These are phyloP conservation scores for Coemansia sp. DNA, from an alignment of 192 early-diverging fungal genomes.

Conservation along the genomic window DNA sequence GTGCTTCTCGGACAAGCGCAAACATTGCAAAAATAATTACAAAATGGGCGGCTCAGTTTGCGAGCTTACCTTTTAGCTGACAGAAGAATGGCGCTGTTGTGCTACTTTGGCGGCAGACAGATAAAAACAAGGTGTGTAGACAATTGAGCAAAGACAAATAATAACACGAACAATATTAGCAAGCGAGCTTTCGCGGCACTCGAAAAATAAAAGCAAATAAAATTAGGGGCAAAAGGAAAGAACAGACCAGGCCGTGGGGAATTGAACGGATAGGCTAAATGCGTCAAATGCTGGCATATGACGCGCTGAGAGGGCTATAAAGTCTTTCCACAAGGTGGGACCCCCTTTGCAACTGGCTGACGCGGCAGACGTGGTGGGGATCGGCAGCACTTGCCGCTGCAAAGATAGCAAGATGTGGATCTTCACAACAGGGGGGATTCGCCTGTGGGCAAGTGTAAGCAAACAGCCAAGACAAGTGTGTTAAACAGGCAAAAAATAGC, in stretches of 20 bases:
- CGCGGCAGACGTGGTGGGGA: not conserved
- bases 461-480: not conserved
- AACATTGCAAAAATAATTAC: not conserved
- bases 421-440: not conserved
- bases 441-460: not conserved
- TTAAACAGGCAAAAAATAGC: not conserved
- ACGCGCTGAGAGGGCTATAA: not conserved
- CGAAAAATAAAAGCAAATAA: not conserved
- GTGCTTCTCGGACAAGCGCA: not conserved
- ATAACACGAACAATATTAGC: not conserved
- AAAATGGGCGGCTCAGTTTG: not conserved
- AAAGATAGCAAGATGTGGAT: not conserved
- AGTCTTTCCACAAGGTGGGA: not conserved
- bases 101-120: not conserved
- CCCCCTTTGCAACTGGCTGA: not conserved
- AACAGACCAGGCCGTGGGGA: not conserved
- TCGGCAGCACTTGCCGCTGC: not conserved
- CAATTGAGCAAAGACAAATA: constrained; percentile 4
- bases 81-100: not conserved
- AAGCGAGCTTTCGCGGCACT: not conserved
- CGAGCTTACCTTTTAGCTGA: not conserved
- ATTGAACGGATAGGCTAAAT: not conserved
- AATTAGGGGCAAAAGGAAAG: not conserved
- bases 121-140: not conserved
- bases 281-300: not conserved